These are phyloP conservation scores for Caloboletus firmus DNA, from an alignment of 1,284 basidiomycete species.

Conservation along the genomic window DNA sequence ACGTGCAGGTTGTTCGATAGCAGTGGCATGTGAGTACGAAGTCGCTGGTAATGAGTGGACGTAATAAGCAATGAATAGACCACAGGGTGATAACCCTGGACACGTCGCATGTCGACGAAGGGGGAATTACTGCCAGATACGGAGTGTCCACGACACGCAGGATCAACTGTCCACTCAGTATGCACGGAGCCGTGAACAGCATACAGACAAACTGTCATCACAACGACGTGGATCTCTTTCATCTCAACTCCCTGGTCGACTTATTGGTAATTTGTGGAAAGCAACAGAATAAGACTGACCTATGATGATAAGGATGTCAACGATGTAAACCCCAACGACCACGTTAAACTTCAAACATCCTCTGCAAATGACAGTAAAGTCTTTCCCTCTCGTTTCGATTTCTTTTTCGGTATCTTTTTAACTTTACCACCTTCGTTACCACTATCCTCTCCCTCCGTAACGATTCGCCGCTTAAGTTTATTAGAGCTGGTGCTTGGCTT, in stretches of 20 bases:
- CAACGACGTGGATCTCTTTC: background rate
- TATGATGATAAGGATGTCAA: background rate
- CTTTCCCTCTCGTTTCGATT: conserved; percentile 50
- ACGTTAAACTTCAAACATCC: conserved; percentile 16
- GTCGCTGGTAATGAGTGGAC: conserved; percentile 8
- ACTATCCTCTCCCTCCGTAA: conserved; percentile 35
- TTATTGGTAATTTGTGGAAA: background rate
- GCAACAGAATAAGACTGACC: conserved; percentile 1
- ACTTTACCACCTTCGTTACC: conserved; percentile 20
- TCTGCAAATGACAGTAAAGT: conserved; percentile 61
- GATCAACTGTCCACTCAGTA: background rate
- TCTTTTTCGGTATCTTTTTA: conserved; percentile 46
- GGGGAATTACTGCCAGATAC: background rate
- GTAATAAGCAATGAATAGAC: conserved; percentile 13
- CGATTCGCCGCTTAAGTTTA: conserved; percentile 43
- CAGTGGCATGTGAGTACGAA: conserved; percentile 5
- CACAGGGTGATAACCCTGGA: conserved; percentile 2
- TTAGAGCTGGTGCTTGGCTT: conserved; percentile 28
- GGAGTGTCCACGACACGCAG: background rate
- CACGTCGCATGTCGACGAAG: background rate
- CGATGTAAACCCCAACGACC: background rate
- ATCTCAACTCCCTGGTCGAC: background rate
- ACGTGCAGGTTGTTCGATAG: conserved; percentile 13
- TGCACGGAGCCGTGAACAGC: background rate
- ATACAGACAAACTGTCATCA: background rate